Percentiles rank a stretch among this genome's conserved stretches.
phyloP scores from a whole-genome alignment of 768 basidiomycete genomes.

The Termitomyces sp. region DNA sequence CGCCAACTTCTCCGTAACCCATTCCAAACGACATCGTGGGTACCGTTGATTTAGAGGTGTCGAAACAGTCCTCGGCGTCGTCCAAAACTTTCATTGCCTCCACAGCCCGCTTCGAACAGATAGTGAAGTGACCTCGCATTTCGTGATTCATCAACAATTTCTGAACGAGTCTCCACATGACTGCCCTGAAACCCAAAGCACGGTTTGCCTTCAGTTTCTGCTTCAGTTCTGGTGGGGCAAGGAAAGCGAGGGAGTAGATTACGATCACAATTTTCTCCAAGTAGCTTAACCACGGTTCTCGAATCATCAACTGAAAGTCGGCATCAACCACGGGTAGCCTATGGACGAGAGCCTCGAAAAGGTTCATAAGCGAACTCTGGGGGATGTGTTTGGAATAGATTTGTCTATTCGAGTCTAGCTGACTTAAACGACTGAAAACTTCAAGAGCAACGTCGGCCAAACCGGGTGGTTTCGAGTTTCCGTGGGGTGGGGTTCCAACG shows the following conservation, averaged over 20 bases:
- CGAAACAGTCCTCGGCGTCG: constrained; percentile 70
- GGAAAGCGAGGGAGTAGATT: constrained; percentile 85
- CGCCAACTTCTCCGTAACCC: constrained; percentile 75
- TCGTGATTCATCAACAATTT: constrained; percentile 56
- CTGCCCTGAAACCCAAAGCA: constrained; percentile 60
- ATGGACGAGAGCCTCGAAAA: constrained; percentile 72
- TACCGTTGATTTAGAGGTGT: constrained; percentile 53
- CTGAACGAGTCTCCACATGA: constrained; percentile 71
- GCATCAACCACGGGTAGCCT: constrained; percentile 77
- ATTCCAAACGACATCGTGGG: constrained; percentile 79
- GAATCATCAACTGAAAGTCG: constrained; percentile 65
- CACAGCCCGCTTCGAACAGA: constrained; percentile 61
- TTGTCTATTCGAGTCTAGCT: constrained; percentile 75
- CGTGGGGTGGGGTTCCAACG: constrained; percentile 37
- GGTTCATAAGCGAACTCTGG: constrained; percentile 47
- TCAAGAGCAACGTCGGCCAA: constrained; percentile 79
- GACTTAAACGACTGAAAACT: constrained; percentile 74
- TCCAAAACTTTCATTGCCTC: constrained; percentile 81
- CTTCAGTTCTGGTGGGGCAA: constrained; percentile 76
- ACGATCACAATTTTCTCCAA: constrained; percentile 75
- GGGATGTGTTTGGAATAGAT: constrained; percentile 63
- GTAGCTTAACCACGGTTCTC: constrained; percentile 73
- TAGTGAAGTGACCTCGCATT: constrained; percentile 45
- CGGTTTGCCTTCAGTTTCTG: constrained; percentile 62
- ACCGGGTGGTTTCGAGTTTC: constrained; percentile 48